Base-by-base conservation (phyloP, 129 eudicot species). In the Tagetes patula region DNA sequence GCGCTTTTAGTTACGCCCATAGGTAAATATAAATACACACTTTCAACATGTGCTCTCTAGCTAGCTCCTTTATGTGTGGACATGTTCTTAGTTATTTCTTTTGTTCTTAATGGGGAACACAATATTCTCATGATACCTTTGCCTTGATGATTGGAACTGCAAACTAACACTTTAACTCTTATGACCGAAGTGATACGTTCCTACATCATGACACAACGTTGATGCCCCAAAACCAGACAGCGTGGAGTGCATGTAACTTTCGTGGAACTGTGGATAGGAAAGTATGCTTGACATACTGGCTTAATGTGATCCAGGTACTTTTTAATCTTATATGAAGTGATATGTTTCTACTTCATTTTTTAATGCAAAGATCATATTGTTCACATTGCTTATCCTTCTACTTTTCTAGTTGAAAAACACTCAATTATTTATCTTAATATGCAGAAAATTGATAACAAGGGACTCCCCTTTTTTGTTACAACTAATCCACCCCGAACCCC, bases 1-100 rank as follows among this genome's bases (percentile, higher is more conserved):
- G 97, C 20, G 89, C 96, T 59, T 92, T 92, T 80, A 87, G 73
- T 67, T 89, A 92, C 53, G 89, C 81, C 9, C 85, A 83, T 53
- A 92, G 97, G 97, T 86, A 68, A n/a, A 10, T 62, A 30, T 0
- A 1, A 36, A 12, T 36, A 5, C 38, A 38, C 38, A 61, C 9
- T 20, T 20, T 20, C 27, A 20, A 20, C 27, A 20, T 20, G 27
- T 20, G 27, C 27, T 20, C 27, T 20, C 27, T 20, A 20, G 27
- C 27, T 20, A 20, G 27, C 27, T 20, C 27, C 27, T 20, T 20
- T 20, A 20, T 20, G 27, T 20, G 27, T 20, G 27, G 27, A 20
- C 27, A 20, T 20, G 27, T 20, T 20, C 27, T 20, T 20, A 20
- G 27, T 20, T 20, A 20, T 20, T 20, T 20, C 27, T 20, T 20